These are phyloP conservation scores for Schizophyllum amplum DNA, from an alignment of 1,284 basidiomycete genomes.

Conservation along the genomic window DNA sequence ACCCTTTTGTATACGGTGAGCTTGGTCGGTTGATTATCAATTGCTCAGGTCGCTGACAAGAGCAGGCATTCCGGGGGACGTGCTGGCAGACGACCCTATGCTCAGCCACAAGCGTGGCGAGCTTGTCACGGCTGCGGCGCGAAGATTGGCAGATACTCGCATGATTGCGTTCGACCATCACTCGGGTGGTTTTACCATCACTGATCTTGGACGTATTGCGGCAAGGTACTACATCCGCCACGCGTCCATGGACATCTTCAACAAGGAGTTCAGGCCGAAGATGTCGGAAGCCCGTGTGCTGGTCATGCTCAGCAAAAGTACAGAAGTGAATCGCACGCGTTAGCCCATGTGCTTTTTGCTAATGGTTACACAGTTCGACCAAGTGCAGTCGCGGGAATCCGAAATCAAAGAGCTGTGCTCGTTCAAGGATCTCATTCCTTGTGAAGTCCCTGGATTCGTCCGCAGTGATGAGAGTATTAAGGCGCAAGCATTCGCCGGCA, in stretches of 20 bases:
- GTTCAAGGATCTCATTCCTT: slow-evolving; percentile 67
- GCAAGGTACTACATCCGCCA: slow-evolving; percentile 94
- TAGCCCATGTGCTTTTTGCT: too few species aligned
- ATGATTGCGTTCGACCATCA: slow-evolving; percentile 80
- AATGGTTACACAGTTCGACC: slow-evolving; percentile 95
- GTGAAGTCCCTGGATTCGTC: slow-evolving; percentile 65
- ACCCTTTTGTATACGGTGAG: slow-evolving; percentile 87
- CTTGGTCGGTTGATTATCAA: too few species aligned
- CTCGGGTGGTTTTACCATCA: slow-evolving; percentile 62
- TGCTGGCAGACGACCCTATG: slow-evolving; percentile 69
- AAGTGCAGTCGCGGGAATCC: slow-evolving; percentile 89
- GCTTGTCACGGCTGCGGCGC: slow-evolving; percentile 67
- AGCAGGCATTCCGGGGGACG: slow-evolving; percentile 73
- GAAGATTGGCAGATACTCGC: slow-evolving; percentile 60
- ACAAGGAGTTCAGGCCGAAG: slow-evolving; percentile 67
- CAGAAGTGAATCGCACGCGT: too few species aligned
- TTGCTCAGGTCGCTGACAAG: slow-evolving; percentile 2
- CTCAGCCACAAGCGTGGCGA: slow-evolving; percentile 71
- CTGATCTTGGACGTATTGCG: slow-evolving; percentile 90
- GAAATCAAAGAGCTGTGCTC: slow-evolving; percentile 81
- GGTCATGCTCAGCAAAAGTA: slow-evolving; percentile 80
- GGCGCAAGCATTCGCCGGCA: slow-evolving; percentile 16
- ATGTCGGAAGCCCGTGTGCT: slow-evolving; percentile 97
- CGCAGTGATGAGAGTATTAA: neutral
- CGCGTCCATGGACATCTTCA: slow-evolving; percentile 87